phyloP scores from a whole-genome alignment of 805 yeast genomes.

The Kuraishia capsulata region DNA sequence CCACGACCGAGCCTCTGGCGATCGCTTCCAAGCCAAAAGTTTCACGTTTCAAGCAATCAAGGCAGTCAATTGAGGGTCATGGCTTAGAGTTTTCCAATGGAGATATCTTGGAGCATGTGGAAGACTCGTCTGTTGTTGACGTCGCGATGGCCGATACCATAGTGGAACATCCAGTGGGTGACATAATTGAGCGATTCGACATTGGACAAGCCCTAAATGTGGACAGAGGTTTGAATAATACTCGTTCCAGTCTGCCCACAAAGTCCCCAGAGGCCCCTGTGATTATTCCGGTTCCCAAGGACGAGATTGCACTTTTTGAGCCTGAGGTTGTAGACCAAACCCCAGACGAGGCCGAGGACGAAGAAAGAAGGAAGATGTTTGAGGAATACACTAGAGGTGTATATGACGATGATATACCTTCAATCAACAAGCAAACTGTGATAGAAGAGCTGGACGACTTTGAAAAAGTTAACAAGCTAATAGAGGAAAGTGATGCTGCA shows the following conservation, averaged over 20 bases:
- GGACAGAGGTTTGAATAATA: too few species aligned
- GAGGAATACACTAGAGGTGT: slow-evolving; percentile 46
- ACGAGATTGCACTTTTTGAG: slow-evolving; percentile 8
- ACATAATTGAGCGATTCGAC: too few species aligned
- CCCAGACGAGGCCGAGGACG: slow-evolving; percentile 13
- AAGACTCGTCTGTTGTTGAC: too few species aligned
- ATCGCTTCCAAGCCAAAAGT: neutral
- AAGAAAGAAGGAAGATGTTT: slow-evolving; percentile 14
- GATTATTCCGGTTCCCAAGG: slow-evolving; percentile 5
- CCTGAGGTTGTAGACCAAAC: slow-evolving; percentile 6
- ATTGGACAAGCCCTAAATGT: too few species aligned
- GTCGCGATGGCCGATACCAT: too few species aligned
- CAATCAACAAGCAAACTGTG: slow-evolving; percentile 37
- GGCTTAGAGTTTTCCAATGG: too few species aligned
- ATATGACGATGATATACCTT: slow-evolving; percentile 50
- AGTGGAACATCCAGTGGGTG: too few species aligned
- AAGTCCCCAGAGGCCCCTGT: too few species aligned
- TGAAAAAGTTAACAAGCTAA: slow-evolving; percentile 36
- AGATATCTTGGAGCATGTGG: neutral
- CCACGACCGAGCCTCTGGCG: too few species aligned
- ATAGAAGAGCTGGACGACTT: slow-evolving; percentile 48
- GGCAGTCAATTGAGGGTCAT: neutral
- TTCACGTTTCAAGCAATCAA: neutral
- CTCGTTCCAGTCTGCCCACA: too few species aligned
- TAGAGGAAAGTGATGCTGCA: slow-evolving; percentile 20